Base-by-base conservation (phyloP, 2,329 filamentous ascomycete species). In the Venturia nashicola region DNA sequence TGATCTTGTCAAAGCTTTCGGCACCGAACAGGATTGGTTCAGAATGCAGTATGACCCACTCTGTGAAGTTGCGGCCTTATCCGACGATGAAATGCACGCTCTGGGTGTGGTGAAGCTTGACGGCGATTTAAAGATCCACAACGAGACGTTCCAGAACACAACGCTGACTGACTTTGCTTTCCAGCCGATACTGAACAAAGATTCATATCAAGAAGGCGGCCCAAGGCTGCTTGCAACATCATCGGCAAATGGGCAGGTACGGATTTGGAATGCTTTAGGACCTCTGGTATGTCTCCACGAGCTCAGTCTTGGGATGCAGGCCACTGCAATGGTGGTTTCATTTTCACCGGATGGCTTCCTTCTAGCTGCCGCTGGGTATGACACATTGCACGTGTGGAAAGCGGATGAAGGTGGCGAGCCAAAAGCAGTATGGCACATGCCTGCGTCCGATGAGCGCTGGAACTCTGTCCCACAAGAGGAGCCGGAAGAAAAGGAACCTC, bases 301-400 rank as follows among this genome's bases (percentile, higher is more conserved):
- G 5, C 66, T 74, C 2, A 60, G 67, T 20, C 62, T 74, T 7
- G 65, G 67, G 5, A 65, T 66, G 20, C 66, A 66, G 34, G 66
- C 64, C 34, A 20, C 55, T 23, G 63, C 63, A 40, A 44, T 43
- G 60, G 27, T 59, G 14, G 69, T 79, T 5, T 72, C 76, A 0
- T 80, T 78, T 70, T 78, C 77, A 1, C 76, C 77, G 2, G 72
- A 76, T 61, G 76, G 77, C 12, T 67, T 66, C 5, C 70, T 77
- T 40, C 69, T 81, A 8, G 79, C 79, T 11, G 75, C 76, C 20
- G 77, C 74, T 8, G 76, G 76, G 2, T 72, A 72, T 7, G 76
- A 79, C 65, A 70, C 74, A 7, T 72, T 80, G 12, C 76, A 76
- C 6, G 70, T 81, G n/a, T 81, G 78, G 78, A 70, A 73, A 61